phyloP scores from a whole-genome alignment of 2,329 filamentous ascomycete species.

The Fusarium sp. region DNA sequence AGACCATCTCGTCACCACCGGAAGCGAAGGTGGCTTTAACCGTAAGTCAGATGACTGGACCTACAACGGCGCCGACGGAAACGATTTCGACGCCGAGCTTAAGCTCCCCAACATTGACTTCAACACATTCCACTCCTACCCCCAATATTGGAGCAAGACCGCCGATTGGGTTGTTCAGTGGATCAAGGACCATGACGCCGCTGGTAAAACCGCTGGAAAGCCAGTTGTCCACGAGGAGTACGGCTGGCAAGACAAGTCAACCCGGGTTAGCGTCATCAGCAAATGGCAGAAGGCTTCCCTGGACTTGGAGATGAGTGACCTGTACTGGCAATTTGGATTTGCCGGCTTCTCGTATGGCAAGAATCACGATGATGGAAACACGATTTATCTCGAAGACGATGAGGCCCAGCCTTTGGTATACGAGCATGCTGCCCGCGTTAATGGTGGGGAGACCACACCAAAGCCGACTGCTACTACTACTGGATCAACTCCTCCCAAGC shows the following conservation, averaged over 20 bases:
- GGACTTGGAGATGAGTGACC: constrained; percentile 60
- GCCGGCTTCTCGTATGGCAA: constrained; percentile 62
- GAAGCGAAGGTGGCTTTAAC: constrained; percentile 69
- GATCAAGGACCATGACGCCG: constrained; percentile 64
- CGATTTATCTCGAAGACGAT: constrained; percentile 63
- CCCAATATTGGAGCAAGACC: constrained; percentile 66
- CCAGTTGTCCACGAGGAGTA: constrained; percentile 58
- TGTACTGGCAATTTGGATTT: constrained; percentile 68
- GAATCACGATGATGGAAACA: constrained; percentile 67
- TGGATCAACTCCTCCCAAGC: constrained; percentile 3
- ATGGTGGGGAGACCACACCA: constrained; percentile 32
- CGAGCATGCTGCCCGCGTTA: constrained; percentile 56
- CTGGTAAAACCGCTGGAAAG: constrained; percentile 55
- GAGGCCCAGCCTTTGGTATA: constrained; percentile 59
- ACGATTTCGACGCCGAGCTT: constrained; percentile 63
- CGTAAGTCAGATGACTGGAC: constrained; percentile 55
- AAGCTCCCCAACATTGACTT: constrained; percentile 62
- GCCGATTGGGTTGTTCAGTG: constrained; percentile 64
- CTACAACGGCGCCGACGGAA: constrained; percentile 61
- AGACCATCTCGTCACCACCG: constrained; percentile 65
- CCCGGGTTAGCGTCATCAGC: constrained; percentile 57
- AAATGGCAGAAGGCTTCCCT: constrained; percentile 62
- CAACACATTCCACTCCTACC: constrained; percentile 66
- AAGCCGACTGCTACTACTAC: constrained; percentile 3
- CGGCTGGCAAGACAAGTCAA: constrained; percentile 56